phyloP scores from a whole-genome alignment of 2,329 filamentous ascomycete genomes.

The Didymellaceae sp. region DNA sequence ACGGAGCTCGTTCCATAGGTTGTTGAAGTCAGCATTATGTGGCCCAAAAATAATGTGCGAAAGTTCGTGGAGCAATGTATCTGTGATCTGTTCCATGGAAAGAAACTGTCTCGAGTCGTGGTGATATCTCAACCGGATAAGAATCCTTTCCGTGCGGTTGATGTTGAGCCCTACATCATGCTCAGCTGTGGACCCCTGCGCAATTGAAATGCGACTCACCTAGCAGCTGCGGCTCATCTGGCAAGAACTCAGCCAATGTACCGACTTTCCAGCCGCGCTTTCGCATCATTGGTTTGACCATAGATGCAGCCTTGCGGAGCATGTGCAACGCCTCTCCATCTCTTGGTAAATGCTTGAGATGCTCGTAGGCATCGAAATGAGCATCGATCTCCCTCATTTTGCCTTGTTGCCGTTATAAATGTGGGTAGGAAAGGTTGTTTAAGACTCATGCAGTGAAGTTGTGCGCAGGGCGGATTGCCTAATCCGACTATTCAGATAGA shows the following conservation, averaged over 20 bases:
- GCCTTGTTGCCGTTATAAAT: background rate
- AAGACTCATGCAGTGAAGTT: background rate
- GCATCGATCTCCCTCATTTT: conserved; percentile 55
- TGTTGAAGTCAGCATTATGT: conserved; percentile 82
- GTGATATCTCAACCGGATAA: conserved; percentile 79
- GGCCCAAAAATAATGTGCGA: conserved; percentile 86
- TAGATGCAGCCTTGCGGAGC: conserved; percentile 80
- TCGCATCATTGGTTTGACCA: conserved; percentile 95
- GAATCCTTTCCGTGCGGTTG: conserved; percentile 78
- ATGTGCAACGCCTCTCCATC: conserved; percentile 59
- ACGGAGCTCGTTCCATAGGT: conserved; percentile 86
- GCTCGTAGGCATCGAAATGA: conserved; percentile 59
- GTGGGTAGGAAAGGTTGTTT: background rate
- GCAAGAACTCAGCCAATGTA: conserved; percentile 84
- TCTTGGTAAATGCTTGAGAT: conserved; percentile 54
- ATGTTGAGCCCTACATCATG: conserved; percentile 69
- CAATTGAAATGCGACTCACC: conserved; percentile 54
- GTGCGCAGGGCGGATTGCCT: background rate
- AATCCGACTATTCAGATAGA: conserved; percentile 1
- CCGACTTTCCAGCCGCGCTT: conserved; percentile 81
- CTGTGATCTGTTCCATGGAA: conserved; percentile 77
- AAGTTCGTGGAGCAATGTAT: conserved; percentile 94
- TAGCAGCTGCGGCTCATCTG: conserved; percentile 73
- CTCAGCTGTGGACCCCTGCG: conserved; percentile 20
- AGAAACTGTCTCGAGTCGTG: conserved; percentile 78